Percentiles rank a stretch among this genome's conserved stretches.
Conservation (phyloP, 345 rosid species). For the Microthlaspi erraticum region DNA sequence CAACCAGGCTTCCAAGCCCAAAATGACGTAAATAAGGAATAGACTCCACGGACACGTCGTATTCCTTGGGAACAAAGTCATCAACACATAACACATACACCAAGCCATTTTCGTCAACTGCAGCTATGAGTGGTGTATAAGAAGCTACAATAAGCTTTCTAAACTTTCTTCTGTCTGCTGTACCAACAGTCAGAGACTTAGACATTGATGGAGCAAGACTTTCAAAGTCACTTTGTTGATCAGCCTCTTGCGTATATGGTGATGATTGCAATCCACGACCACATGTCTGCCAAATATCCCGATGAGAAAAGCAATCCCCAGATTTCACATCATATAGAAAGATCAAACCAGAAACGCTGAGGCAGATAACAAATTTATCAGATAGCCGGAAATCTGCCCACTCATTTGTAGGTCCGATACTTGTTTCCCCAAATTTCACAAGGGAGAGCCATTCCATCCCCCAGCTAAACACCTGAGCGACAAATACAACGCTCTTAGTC, state of each 20-base stretch:
- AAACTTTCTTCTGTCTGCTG: constrained; percentile 59
- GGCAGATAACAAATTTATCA: constrained; percentile 85
- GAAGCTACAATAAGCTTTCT: constrained; percentile 73
- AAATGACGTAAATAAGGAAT: constrained; percentile 58
- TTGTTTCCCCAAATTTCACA: constrained; percentile 62
- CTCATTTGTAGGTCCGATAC: constrained; percentile 47
- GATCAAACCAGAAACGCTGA: constrained; percentile 67
- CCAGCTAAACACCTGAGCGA: constrained; percentile 61
- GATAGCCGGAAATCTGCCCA: constrained; percentile 90
- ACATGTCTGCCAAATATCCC: constrained; percentile 61
- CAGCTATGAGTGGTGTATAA: constrained; percentile 73
- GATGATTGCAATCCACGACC: constrained; percentile 54
- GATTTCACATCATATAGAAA: constrained; percentile 66
- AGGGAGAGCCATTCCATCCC: constrained; percentile 88
- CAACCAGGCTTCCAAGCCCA: constrained; percentile 69
- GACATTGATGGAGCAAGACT: constrained; percentile 47
- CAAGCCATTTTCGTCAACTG: constrained; percentile 76
- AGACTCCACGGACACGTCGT: constrained; percentile 46
- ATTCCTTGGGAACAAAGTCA: constrained; percentile 54
- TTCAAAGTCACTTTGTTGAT: constrained; percentile 39
- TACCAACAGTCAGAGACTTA: constrained; percentile 37
- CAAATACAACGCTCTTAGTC: constrained; percentile 55
- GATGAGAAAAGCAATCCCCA: constrained; percentile 66
- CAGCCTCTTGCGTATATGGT: constrained; percentile 42
- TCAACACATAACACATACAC: constrained; percentile 62